Base-by-base conservation (phyloP, 345 rosid genomes). In the Brassica rapa region DNA sequence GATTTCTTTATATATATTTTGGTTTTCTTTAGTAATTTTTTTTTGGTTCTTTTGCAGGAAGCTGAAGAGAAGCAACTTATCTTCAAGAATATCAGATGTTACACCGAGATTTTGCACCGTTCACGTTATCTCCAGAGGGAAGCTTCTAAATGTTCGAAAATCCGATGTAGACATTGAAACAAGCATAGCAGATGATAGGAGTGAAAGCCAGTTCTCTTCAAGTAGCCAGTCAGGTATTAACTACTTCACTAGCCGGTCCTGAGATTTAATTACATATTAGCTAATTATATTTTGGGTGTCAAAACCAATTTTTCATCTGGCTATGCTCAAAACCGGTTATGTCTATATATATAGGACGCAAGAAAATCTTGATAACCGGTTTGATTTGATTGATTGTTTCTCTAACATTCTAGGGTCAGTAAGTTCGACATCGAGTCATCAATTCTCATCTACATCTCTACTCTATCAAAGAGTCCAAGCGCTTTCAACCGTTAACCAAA, bases 31-130 rank as follows among this genome's bases (percentile, higher is more conserved):
- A 0, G 16, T 46, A 43, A 43, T 3, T 1, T 0, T 3, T 5
- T 19, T 6, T 12, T 60, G 37, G 23, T 68, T 19, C 21, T 30
- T 67, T 73, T 67, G 65, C 39, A 80, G 83, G 83, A 81, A 64
- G 77, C 61, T 57, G 33, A 81, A 81, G 74, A 88, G 83, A 79
- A 70, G 83, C 70, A 79, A 79, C 56, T 71, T 92, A 27, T 85
- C 97, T 19, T 86, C 90, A 1, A 89, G 85, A 72, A 94, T 94
- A 73, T 78, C 94, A 8, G 82, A 62, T 29, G 70, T 72, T 43
- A 80, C 84, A 62, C 98, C 98, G 1, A 85, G 81, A 37, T 89
- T 83, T 73, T 94, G 98, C 66, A 87, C 90, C 0, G 88, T 94
- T 39, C 91, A 86, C 46, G 87, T 86, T 67, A 83, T 92, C 83